Conservation (phyloP, 192 early-diverging fungal species). For the Piromyces finnis region DNA sequence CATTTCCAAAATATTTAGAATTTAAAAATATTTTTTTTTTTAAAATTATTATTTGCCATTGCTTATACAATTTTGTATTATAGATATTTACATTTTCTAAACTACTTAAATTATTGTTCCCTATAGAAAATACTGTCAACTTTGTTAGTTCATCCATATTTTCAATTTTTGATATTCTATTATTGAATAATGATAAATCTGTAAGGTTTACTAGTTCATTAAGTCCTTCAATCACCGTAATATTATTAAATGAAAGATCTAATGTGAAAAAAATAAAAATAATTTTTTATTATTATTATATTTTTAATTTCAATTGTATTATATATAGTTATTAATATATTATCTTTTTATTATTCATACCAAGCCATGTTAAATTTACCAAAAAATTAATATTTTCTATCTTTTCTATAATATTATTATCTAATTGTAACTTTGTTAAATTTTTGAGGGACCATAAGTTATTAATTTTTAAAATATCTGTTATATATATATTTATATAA, state of each 20-base stretch:
- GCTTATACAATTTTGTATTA: neutral
- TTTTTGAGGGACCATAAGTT: conserved; percentile 41
- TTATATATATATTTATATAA: neutral
- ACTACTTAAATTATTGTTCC: conserved; percentile 26
- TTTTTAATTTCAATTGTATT: too few species aligned
- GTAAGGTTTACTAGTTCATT: conserved; percentile 30
- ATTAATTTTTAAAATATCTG: conserved; percentile 46
- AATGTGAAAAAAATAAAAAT: neutral
- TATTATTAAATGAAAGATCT: conserved; percentile 50
- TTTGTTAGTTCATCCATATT: conserved; percentile 36
- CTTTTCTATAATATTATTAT: conserved; percentile 49
- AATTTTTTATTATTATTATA: too few species aligned
- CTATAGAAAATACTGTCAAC: conserved; percentile 34
- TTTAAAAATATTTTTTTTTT: too few species aligned
- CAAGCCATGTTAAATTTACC: conserved; percentile 37
- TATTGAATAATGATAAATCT: conserved; percentile 43
- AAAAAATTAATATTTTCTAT: conserved; percentile 41
- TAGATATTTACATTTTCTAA: conserved; percentile 24
- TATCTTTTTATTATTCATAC: conserved; percentile 5
- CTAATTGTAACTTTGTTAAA: conserved; percentile 39
- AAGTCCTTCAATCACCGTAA: conserved; percentile 36
- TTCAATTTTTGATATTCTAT: conserved; percentile 34
- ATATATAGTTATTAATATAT: too few species aligned
- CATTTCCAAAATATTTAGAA: too few species aligned
- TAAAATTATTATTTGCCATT: too few species aligned